Percentiles rank a stretch among this genome's conserved stretches.
Evolutionary conservation across 495 filamentous ascomycete species (phyloP).

Genomic region (Barbatosphaeria neglecta): DNA sequence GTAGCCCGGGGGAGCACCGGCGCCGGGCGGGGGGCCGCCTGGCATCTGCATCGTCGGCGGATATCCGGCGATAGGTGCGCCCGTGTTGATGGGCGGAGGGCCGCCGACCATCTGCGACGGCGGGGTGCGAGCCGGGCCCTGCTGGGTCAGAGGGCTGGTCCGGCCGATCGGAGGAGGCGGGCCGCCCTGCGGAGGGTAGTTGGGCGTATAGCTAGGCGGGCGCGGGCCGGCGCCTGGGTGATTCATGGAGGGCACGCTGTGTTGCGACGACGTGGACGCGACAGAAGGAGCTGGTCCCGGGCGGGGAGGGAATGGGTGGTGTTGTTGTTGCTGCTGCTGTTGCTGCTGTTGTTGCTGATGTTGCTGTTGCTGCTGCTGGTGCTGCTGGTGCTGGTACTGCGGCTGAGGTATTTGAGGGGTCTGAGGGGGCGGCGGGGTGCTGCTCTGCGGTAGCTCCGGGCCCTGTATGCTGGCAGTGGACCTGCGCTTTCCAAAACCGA

Average conservation of each 20-base stretch:
- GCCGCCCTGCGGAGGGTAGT: conserved; percentile 39
- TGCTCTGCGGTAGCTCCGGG: conserved; percentile 26
- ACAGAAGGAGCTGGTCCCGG: conserved; percentile 29
- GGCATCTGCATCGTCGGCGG: conserved; percentile 43
- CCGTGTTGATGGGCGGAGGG: conserved; percentile 62
- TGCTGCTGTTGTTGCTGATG: background rate
- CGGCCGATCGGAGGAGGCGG: conserved; percentile 41
- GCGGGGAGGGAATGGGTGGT: conserved; percentile 21
- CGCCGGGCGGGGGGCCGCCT: conserved; percentile 37
- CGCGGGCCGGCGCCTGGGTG: conserved; percentile 45
- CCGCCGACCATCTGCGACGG: conserved; percentile 56
- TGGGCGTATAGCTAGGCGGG: conserved; percentile 65
- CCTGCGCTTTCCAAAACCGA: conserved; percentile 46
- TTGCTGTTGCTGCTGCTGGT: background rate
- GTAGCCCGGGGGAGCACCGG: conserved; percentile 37
- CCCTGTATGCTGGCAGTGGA: conserved; percentile 36
- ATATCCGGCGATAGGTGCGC: conserved; percentile 38
- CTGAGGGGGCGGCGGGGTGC: conserved; percentile 20
- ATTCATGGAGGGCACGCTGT: conserved; percentile 44
- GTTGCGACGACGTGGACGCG: conserved; percentile 33
- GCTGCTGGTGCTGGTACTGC: conserved; percentile 12
- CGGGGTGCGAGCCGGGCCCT: conserved; percentile 35
- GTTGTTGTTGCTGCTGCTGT: background rate
- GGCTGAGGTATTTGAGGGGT: conserved; percentile 34
- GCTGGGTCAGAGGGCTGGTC: conserved; percentile 36